A percentile compares a stretch with the other conserved stretches of the same genome.
These are phyloP conservation scores for Astrothelium subdiscretum DNA, from an alignment of 495 filamentous ascomycete species.

Conservation along the genomic window DNA sequence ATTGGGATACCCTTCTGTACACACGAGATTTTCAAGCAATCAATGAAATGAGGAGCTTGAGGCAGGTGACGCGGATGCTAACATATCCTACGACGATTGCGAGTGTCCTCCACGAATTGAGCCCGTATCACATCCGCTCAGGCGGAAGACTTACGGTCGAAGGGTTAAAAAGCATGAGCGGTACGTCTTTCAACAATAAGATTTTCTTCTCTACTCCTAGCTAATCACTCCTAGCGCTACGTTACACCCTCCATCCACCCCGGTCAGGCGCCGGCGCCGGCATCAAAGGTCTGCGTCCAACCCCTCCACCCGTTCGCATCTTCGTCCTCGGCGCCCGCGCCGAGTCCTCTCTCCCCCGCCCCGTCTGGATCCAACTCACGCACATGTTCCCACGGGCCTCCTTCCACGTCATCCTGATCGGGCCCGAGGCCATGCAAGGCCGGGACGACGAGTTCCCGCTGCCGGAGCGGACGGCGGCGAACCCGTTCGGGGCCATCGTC, in stretches of 20 bases:
- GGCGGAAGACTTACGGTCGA: constrained; percentile 63
- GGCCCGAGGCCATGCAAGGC: constrained; percentile 87
- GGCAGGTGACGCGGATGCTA: constrained; percentile 82
- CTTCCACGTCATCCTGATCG: constrained; percentile 87
- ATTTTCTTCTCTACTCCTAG: constrained; percentile 3
- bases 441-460: constrained; percentile 83
- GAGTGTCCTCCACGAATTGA: constrained; percentile 85
- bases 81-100: constrained; percentile 89
- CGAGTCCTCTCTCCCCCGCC: constrained; percentile 86
- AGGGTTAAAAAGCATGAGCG: constrained; percentile 83
- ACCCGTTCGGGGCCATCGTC: constrained; percentile 85
- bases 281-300: constrained; percentile 68
- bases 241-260: constrained; percentile 86
- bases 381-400: constrained; percentile 74
- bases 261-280: constrained; percentile 59
- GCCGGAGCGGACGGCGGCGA: constrained; percentile 65
- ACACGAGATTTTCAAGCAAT: constrained; percentile 80
- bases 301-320: constrained; percentile 75
- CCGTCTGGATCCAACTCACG: constrained; percentile 84
- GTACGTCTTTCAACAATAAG: constrained; percentile 38
- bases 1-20: constrained; percentile 95
- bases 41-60: constrained; percentile 71
- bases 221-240: constrained; percentile 49
- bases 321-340: constrained; percentile 94
- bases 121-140: constrained; percentile 69